Evolutionary conservation across 805 yeast genomes (phyloP).

Genomic region (Saccharomyces jurei): DNA sequence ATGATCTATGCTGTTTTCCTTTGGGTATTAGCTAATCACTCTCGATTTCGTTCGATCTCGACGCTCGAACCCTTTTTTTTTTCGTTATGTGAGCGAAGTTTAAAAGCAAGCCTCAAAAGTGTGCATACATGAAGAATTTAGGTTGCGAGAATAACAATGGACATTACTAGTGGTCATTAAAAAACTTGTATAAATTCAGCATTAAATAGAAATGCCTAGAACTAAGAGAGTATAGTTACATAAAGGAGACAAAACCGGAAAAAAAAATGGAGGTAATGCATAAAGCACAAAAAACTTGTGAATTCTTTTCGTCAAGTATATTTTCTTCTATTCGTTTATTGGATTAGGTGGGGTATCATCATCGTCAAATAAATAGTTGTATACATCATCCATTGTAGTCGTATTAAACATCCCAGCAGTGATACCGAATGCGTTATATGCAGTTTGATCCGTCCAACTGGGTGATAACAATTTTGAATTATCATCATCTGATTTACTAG

Average conservation of each 20-base stretch:
- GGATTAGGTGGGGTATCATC: conserved; percentile 6
- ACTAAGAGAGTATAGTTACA: neutral
- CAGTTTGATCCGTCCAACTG: conserved; percentile 14
- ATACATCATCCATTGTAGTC: conserved; percentile 28
- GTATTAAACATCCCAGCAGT: conserved; percentile 22
- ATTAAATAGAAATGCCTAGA: neutral
- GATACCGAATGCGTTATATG: conserved; percentile 12
- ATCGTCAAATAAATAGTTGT: conserved; percentile 24
- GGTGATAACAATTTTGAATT: neutral
- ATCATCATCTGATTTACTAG: neutral
- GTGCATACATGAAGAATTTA: neutral
- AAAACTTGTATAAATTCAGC: neutral
- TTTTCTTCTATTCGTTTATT: neutral
- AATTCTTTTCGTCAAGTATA: neutral
- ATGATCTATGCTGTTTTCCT: neutral
- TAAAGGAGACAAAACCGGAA: neutral
- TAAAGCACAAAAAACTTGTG: neutral
- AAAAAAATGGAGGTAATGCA: neutral
- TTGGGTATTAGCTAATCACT: neutral
- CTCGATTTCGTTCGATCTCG: neutral
- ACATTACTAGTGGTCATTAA: neutral
- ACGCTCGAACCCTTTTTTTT: neutral
- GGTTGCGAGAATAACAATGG: neutral
- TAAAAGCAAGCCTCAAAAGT: neutral
- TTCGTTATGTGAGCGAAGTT: neutral